These are phyloP conservation scores for Amoebophrya sp. DNA, from an alignment of 169 alveolate species.

Conservation along the genomic window DNA sequence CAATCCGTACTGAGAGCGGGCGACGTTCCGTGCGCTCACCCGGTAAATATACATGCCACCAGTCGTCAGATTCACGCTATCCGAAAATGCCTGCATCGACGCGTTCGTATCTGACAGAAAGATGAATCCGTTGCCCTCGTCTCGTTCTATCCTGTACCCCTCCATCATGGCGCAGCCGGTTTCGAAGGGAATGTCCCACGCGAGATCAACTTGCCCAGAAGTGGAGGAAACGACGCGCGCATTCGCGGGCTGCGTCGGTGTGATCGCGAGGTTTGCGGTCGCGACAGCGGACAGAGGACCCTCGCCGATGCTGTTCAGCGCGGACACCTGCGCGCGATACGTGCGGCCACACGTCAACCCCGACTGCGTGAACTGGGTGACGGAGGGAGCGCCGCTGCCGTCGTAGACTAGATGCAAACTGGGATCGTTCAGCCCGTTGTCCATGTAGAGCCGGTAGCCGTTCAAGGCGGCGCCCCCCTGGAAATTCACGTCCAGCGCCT, in stretches of 20 bases:
- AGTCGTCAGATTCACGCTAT: background rate
- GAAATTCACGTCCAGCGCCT: slow-evolving; percentile 7
- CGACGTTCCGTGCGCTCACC: slow-evolving; percentile 9
- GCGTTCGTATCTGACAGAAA: background rate
- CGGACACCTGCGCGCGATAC: slow-evolving; percentile 32
- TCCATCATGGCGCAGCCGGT: slow-evolving; percentile 31
- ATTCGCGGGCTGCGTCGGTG: slow-evolving; percentile 22
- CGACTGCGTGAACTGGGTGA: slow-evolving; percentile 21
- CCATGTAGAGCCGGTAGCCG: slow-evolving; percentile 31
- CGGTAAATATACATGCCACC: slow-evolving; percentile 8
- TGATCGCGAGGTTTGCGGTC: slow-evolving; percentile 21
- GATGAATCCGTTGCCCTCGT: slow-evolving; percentile 27
- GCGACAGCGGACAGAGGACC: slow-evolving; percentile 21
- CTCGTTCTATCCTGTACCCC: slow-evolving; percentile 28
- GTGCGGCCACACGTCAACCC: slow-evolving; percentile 25
- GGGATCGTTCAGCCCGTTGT: slow-evolving; percentile 26
- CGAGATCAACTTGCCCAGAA: background rate
- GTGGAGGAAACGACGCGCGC: background rate
- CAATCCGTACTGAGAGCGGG: background rate
- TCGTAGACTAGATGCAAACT: slow-evolving; percentile 24
- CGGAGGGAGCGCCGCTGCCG: slow-evolving; percentile 9
- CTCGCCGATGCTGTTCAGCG: slow-evolving; percentile 27
- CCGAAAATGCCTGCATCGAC: background rate
- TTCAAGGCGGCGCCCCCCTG: slow-evolving; percentile 32
- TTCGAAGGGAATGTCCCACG: slow-evolving; percentile 31